A percentile compares a stretch with the other conserved stretches of the same genome.
phyloP scores from a whole-genome alignment of 2,329 filamentous ascomycete species.

The Cryphonectria radicalis region DNA sequence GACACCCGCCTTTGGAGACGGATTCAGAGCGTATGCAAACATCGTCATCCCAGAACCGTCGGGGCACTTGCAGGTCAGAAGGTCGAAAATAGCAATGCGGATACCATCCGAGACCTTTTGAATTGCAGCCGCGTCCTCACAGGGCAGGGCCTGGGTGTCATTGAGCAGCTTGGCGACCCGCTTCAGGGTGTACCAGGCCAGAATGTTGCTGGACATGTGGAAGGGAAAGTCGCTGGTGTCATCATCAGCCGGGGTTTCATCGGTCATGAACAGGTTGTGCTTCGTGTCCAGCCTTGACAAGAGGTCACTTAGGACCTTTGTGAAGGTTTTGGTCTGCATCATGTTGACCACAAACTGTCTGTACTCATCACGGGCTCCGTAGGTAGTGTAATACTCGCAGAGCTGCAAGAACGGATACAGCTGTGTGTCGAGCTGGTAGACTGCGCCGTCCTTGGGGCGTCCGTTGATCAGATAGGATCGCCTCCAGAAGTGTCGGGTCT shows the following conservation, averaged over 20 bases:
- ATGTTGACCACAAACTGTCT: conserved; percentile 15
- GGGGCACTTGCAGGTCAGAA: conserved; percentile 10
- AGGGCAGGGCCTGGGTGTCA: background rate
- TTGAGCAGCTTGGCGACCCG: conserved; percentile 16
- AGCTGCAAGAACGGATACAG: conserved; percentile 33
- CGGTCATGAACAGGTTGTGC: conserved; percentile 28
- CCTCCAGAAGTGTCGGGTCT: conserved; percentile 29
- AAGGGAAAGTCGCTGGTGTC: conserved; percentile 29
- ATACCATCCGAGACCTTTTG: background rate
- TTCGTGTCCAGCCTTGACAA: conserved; percentile 10
- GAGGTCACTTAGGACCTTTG: conserved; percentile 25
- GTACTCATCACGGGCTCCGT: background rate
- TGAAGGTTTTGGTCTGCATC: conserved; percentile 18
- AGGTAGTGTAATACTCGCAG: conserved; percentile 30
- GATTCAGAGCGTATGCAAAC: conserved; percentile 30
- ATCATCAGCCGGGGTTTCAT: conserved; percentile 32
- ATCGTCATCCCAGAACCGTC: conserved; percentile 16
- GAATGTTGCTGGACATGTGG: conserved; percentile 32
- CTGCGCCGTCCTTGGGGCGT: conserved; percentile 30
- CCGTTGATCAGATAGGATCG: conserved; percentile 33
- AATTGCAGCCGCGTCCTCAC: background rate
- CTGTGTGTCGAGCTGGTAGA: conserved; percentile 34
- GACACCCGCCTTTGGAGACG: background rate
- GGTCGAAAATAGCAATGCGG: background rate
- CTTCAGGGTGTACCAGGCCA: conserved; percentile 31